A percentile compares a stretch with the other conserved stretches of the same genome.
Conservation (phyloP, 108 stramenopile genomes). For the Licmophora abbreviata region DNA sequence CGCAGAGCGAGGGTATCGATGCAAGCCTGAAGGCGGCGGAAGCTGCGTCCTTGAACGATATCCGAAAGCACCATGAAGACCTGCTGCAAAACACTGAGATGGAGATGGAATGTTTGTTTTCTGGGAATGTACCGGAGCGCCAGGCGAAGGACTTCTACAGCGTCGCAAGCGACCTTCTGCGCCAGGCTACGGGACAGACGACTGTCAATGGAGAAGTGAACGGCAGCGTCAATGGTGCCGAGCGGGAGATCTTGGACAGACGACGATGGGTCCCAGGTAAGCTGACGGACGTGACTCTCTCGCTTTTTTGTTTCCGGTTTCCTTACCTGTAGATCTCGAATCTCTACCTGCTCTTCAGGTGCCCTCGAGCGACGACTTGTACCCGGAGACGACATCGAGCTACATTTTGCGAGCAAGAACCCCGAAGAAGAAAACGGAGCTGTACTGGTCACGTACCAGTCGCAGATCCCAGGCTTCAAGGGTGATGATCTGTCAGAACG, state of each 20-base stretch:
- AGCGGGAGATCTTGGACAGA: not conserved
- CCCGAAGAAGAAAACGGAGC: slow-evolving; percentile 74
- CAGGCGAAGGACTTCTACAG: slow-evolving; percentile 49
- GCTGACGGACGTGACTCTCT: too few species aligned
- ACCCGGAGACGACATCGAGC: slow-evolving; percentile 48
- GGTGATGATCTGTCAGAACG: slow-evolving; percentile 51
- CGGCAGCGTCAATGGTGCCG: slow-evolving; percentile 6
- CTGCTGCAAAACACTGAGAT: slow-evolving; percentile 36
- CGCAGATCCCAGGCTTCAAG: slow-evolving; percentile 55
- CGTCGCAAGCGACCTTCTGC: slow-evolving; percentile 13
- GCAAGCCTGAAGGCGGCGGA: slow-evolving; percentile 29
- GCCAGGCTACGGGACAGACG: not conserved
- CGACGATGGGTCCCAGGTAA: too few species aligned
- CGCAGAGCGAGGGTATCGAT: slow-evolving; percentile 38
- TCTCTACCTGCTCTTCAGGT: slow-evolving; percentile 10
- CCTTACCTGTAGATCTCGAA: not conserved
- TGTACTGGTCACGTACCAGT: slow-evolving; percentile 67
- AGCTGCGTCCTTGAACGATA: slow-evolving; percentile 25
- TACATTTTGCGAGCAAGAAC: slow-evolving; percentile 75
- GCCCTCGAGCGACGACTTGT: slow-evolving; percentile 46
- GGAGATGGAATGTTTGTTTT: slow-evolving; percentile 48
- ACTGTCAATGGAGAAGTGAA: not conserved
- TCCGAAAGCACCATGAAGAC: slow-evolving; percentile 34
- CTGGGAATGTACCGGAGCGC: slow-evolving; percentile 61
- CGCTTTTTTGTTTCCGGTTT: not conserved